Evolutionary conservation across 2,329 filamentous ascomycete genomes (phyloP), one percentile per base, ranked within the genome.

Genomic region (Fusarium paranaense): DNA sequence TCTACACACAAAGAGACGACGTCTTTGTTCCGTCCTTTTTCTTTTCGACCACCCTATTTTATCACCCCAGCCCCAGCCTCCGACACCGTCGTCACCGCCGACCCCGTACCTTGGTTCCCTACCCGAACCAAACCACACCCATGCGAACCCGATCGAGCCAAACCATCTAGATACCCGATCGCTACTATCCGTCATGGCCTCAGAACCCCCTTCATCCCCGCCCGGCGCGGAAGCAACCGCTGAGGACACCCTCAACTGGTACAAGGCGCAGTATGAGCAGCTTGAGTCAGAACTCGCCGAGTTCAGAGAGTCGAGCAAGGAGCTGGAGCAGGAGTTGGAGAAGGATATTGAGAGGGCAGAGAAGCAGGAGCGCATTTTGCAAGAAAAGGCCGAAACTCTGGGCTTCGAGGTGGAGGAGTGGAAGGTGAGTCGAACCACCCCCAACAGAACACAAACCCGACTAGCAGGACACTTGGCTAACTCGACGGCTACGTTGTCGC

Each of bases 271-370:
- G 83, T 98, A 98, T 85, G 95, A 97, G 84, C 91, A 95, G 81
- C 89, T 99, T 40, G 97, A 98, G 84, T 88, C 91, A 62, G 97
- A 99, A 83, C 90, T 99, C 70, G 90, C 94, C 72, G 97, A 99
- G 80, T 99, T 99, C 82, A 94, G 98, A 80, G 89, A 94, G 67
- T 98, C 95, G 64, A 98, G 95, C 83, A 94, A 95, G 82, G 97
- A 98, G 83, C 89, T 99, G 33, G 97, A 99, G 83, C 91, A 93
- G 57, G 97, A 98, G 84, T 87, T 99, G 62, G 97, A 99, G 84
- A 97, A 95, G 86, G 97, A 99, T 82, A 92, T 99, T 66, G 96
- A 98, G 79, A 93, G 94, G 52, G 95, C 95, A 52, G 97, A 99
- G 87, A 97, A 97, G 86, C 91, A 95, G 78, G 96, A 98, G 85